Evolutionary conservation across 1,284 basidiomycete genomes (phyloP).

Genomic region (Stereum hirsutum): DNA sequence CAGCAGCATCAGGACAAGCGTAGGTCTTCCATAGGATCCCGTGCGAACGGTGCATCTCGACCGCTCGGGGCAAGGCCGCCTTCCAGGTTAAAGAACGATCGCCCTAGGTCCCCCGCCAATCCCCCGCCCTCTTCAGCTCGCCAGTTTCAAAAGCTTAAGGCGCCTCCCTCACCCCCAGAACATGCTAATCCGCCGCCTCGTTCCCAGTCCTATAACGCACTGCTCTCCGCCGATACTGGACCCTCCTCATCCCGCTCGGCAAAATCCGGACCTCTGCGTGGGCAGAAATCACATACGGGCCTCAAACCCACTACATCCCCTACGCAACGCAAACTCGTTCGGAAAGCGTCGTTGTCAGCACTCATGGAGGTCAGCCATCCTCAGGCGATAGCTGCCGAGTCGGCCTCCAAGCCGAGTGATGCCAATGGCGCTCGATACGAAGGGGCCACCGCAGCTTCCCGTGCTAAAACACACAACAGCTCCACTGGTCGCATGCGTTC

Average conservation of each 20-base stretch:
- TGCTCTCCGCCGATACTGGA: constrained; percentile 35
- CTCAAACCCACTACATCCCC: constrained; percentile 66
- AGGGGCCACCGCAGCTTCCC: constrained; percentile 68
- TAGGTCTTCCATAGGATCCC: constrained; percentile 20
- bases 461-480: constrained; percentile 59
- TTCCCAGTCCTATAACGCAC: constrained; percentile 43
- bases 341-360: constrained; percentile 71
- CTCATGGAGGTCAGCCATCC: constrained; percentile 51
- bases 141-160: constrained; percentile 58
- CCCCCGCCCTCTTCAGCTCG: constrained; percentile 56
- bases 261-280: constrained; percentile 64
- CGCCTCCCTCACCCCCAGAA: constrained; percentile 50
- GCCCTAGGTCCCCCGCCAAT: constrained; percentile 60
- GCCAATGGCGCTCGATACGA: constrained; percentile 48
- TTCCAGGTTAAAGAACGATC: constrained; percentile 48
- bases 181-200: constrained; percentile 26
- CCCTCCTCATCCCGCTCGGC: constrained; percentile 37
- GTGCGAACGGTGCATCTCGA: constrained; percentile 45
- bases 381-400: constrained; percentile 47
- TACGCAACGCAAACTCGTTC: constrained; percentile 45
- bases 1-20: constrained; percentile 39
- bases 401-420: constrained; percentile 22
- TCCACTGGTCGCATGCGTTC: constrained; percentile 48
- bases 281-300: constrained; percentile 73
- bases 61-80: constrained; percentile 43